These are phyloP conservation scores for Scutellaria barbata DNA, from an alignment of 257 asterid species.

Conservation along the genomic window DNA sequence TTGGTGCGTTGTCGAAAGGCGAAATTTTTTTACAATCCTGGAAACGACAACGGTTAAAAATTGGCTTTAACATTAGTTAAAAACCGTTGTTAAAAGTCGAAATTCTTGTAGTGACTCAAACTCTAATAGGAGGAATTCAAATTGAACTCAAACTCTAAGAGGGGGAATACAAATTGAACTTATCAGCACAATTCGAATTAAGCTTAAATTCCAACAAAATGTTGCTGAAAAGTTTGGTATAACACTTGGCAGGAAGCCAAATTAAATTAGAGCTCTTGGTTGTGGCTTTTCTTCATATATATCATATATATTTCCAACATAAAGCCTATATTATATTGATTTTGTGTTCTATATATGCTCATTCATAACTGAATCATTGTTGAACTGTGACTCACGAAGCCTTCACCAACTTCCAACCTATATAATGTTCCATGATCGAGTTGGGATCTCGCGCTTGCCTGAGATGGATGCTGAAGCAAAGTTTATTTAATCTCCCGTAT, in stretches of 20 bases:
- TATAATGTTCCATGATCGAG: conserved; percentile 74
- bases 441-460: conserved; percentile 64
- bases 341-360: conserved; percentile 11
- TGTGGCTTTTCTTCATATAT: conserved; percentile 6
- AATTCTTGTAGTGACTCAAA: too few species aligned
- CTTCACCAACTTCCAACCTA: conserved; percentile 79
- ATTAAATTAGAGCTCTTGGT: conserved; percentile 21
- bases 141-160: too few species aligned
- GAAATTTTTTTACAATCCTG: too few species aligned
- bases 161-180: too few species aligned
- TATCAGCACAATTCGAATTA: too few species aligned
- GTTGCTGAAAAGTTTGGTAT: conserved; percentile 93
- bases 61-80: too few species aligned
- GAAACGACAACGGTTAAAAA: too few species aligned
- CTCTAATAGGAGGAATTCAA: too few species aligned
- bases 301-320: too few species aligned
- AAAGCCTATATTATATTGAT: neutral
- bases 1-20: too few species aligned
- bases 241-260: conserved; percentile 57
- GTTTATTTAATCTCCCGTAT: conserved; percentile 56
- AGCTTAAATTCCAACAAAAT: too few species aligned
- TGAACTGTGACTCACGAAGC: conserved; percentile 52
- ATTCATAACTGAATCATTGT: conserved; percentile 37
- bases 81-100: too few species aligned
- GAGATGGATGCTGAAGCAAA: conserved; percentile 62